A percentile compares a stretch with the other conserved stretches of the same genome.
Conservation (phyloP, 139 green algal species). For the Chlamydomonas sp. region DNA sequence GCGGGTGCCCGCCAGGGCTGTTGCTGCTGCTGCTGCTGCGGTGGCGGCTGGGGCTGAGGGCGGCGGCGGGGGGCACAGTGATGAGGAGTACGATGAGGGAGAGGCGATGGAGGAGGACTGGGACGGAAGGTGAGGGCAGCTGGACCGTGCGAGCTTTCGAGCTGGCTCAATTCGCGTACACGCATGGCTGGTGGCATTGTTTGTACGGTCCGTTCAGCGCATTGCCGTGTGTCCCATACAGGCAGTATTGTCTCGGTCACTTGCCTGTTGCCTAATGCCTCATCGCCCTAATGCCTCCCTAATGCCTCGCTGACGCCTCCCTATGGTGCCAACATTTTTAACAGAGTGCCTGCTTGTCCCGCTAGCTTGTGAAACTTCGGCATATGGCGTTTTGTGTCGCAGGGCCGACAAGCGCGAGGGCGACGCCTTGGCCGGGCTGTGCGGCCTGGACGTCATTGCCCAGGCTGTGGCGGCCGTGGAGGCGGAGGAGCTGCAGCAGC, state of each 20-base stretch:
- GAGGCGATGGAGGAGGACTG: not conserved
- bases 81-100: not conserved
- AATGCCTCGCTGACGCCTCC: no score
- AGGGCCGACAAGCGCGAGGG: not conserved
- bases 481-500: not conserved
- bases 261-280: no score
- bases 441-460: not conserved
- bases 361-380: not conserved
- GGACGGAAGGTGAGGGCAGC: not conserved
- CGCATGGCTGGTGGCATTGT: no score
- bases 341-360: not conserved
- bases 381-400: no score
- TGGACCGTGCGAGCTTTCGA: not conserved
- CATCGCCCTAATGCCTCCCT: no score
- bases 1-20: not conserved
- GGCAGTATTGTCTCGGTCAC: no score
- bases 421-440: not conserved
- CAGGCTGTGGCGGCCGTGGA: not conserved
- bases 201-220: no score
- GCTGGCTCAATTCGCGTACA: no score
- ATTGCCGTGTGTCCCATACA: no score
- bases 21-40: not conserved
- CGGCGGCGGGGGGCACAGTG: not conserved
- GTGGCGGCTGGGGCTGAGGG: not conserved
- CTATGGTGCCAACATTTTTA: no score